phyloP scores from a whole-genome alignment of 2,329 filamentous ascomycete species.

The Ophiosphaerella korrae region DNA sequence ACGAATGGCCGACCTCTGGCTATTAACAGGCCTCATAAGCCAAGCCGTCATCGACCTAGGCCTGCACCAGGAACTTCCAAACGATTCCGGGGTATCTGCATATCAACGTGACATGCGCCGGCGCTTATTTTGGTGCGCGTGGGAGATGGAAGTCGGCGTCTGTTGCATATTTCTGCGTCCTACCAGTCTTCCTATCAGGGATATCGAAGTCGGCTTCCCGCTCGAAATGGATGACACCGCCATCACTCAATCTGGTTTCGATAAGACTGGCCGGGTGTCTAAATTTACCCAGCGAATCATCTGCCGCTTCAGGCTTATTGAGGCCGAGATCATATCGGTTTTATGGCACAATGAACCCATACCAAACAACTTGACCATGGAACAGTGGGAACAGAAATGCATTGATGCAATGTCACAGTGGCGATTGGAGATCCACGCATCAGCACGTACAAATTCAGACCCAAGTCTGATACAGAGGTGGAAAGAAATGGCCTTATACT shows the following conservation, averaged over 20 bases:
- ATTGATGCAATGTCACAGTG: constrained; percentile 35
- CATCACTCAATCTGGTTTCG: constrained; percentile 35
- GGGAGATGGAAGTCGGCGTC: constrained; percentile 47
- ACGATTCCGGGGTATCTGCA: constrained; percentile 28
- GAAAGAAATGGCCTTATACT: constrained; percentile 44
- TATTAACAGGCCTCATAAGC: constrained; percentile 44
- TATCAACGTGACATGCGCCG: constrained; percentile 46
- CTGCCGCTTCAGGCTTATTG: constrained; percentile 41
- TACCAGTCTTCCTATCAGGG: constrained; percentile 36
- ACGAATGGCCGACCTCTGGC: constrained; percentile 44
- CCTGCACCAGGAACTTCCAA: constrained; percentile 44
- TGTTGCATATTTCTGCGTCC: constrained; percentile 42
- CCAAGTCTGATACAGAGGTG: constrained; percentile 32
- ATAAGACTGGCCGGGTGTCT: constrained; percentile 34
- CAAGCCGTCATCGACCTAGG: constrained; percentile 45
- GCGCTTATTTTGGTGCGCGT: constrained; percentile 45
- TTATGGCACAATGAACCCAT: constrained; percentile 39
- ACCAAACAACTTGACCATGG: constrained; percentile 29
- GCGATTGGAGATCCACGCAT: constrained; percentile 36
- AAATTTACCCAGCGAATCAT: constrained; percentile 44
- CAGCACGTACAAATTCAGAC: constrained; percentile 36
- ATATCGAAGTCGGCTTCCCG: constrained; percentile 39
- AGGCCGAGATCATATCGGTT: constrained; percentile 41
- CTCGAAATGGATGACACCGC: constrained; percentile 42
- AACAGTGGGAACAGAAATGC: constrained; percentile 37